A percentile compares a stretch with the other conserved stretches of the same genome.
Conservation (phyloP, 2,329 filamentous ascomycete genomes). For the Sordariomycetes sp. region DNA sequence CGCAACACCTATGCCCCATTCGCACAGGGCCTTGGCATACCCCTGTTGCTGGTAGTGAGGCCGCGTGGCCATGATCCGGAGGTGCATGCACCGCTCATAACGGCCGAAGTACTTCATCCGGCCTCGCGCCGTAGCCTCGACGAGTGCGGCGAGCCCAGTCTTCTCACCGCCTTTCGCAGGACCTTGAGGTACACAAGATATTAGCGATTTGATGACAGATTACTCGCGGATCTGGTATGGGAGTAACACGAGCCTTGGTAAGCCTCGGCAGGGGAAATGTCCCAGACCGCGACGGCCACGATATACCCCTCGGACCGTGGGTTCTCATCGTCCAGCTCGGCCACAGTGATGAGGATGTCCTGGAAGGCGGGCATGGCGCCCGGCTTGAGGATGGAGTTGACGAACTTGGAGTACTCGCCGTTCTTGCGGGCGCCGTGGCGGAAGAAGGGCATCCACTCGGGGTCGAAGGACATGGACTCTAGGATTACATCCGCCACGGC, state of each 20-base stretch:
- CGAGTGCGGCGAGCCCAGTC: background rate
- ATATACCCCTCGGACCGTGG: background rate
- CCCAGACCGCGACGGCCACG: slow-evolving; percentile 9
- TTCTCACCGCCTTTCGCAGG: background rate
- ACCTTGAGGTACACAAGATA: background rate
- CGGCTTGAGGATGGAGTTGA: slow-evolving; percentile 6
- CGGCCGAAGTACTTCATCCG: slow-evolving; percentile 1
- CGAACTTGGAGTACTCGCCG: slow-evolving; percentile 5
- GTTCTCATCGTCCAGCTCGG: slow-evolving; percentile 6
- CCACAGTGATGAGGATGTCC: slow-evolving; percentile 6
- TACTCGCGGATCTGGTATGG: background rate
- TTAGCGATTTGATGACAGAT: background rate
- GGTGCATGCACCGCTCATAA: slow-evolving; percentile 5
- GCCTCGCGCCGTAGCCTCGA: slow-evolving; percentile 1
- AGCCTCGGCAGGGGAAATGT: slow-evolving; percentile 3
- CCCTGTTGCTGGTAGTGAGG: slow-evolving; percentile 8
- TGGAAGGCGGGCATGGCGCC: too few relatives aligned
- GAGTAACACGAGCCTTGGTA: background rate
- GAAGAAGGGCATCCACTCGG: slow-evolving; percentile 8
- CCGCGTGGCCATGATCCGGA: slow-evolving; percentile 8
- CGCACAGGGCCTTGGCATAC: slow-evolving; percentile 7
- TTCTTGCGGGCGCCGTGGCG: slow-evolving; percentile 2
- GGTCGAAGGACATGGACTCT: slow-evolving; percentile 7
- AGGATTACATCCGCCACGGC: slow-evolving; percentile 8
- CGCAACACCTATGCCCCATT: slow-evolving; percentile 4